Evolutionary conservation across 2,329 filamentous ascomycete species (phyloP).

Genomic region (Trichoderma sp.): DNA sequence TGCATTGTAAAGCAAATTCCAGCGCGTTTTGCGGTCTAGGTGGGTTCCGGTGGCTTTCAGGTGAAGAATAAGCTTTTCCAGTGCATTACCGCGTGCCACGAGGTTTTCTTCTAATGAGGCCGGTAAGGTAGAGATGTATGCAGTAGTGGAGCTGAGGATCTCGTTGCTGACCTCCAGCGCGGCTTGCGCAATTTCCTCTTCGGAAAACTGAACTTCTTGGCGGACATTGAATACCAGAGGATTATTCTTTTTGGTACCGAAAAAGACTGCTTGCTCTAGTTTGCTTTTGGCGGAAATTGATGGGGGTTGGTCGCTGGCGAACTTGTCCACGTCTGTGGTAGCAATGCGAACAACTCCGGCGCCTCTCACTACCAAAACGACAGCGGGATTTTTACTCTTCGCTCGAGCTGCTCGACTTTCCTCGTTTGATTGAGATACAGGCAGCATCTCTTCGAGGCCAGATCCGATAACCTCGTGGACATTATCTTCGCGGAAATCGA

Average conservation of each 20-base stretch:
- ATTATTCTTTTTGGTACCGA: conserved; percentile 78
- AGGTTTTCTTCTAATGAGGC: conserved; percentile 83
- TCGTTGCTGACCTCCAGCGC: conserved; percentile 79
- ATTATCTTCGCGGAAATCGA: conserved; percentile 73
- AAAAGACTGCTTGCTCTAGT: conserved; percentile 93
- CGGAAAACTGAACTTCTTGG: conserved; percentile 66
- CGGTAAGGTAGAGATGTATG: conserved; percentile 72
- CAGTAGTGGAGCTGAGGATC: conserved; percentile 76
- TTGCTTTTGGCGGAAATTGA: conserved; percentile 82
- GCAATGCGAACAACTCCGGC: conserved; percentile 64
- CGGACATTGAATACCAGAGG: conserved; percentile 82
- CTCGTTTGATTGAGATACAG: conserved; percentile 44
- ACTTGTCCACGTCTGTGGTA: conserved; percentile 62
- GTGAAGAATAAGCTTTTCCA: conserved; percentile 75
- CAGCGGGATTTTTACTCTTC: conserved; percentile 64
- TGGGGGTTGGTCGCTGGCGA: conserved; percentile 61
- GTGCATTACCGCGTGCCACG: conserved; percentile 69
- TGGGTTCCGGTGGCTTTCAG: conserved; percentile 67
- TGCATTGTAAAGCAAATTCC: conserved; percentile 84
- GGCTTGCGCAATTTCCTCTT: conserved; percentile 73
- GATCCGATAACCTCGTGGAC: conserved; percentile 67
- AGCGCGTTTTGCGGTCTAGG: conserved; percentile 70
- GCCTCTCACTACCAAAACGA: conserved; percentile 65
- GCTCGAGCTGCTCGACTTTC: conserved; percentile 55
- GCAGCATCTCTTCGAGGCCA: conserved; percentile 62